Evolutionary conservation across 805 yeast species (phyloP), one percentile per base, ranked within the genome.

Genomic region (Sugiyamaella qingdaonensis): DNA sequence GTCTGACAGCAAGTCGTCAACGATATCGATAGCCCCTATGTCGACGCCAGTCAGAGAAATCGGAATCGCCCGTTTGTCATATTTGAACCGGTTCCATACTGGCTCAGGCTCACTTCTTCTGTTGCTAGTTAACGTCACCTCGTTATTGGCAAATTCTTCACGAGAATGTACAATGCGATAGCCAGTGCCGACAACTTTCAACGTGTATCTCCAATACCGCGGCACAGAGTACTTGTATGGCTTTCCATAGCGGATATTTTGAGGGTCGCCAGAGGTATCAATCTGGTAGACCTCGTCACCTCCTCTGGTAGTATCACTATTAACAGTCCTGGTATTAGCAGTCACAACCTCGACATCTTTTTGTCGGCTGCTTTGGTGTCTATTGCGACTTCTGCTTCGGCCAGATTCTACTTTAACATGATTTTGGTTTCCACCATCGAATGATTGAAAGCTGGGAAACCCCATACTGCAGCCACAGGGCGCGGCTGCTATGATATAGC

Each of bases 161-260:
- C 21, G 13, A 3, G 19, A 16, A 16, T 14, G 43, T 16, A n/a
- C 21, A 7, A 39, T 19, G 4, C 24, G 16, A 10, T 10, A 39
- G 13, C 8, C 13, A 2, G 43, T 39, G 3, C 57, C 57, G 2
- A 51, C 10, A 2, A 54, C 54, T 4, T 37, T 16, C 8, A 3
- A 3, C 2, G 54, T 39, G 10, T 18, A 54, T 7, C 57, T 41
- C 10, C 42, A 2, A 36, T 54, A 54, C 14, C 14, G n/a, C 10
- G 57, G 57, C 3, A 51, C 33, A 10, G 44, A 24, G 18, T 29
- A 44, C 19, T 43, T 7, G 35, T 54, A 33, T 5, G 54, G 50
- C 21, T 53, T 49, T 10, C 50, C 51, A 36, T 44, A 54, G 11
- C 39, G 13, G 29, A 29, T 16, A 31, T 50, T 54, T 2, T 53